Conservation (phyloP, 306 rosid species). For the Vachellia pachyceras region DNA sequence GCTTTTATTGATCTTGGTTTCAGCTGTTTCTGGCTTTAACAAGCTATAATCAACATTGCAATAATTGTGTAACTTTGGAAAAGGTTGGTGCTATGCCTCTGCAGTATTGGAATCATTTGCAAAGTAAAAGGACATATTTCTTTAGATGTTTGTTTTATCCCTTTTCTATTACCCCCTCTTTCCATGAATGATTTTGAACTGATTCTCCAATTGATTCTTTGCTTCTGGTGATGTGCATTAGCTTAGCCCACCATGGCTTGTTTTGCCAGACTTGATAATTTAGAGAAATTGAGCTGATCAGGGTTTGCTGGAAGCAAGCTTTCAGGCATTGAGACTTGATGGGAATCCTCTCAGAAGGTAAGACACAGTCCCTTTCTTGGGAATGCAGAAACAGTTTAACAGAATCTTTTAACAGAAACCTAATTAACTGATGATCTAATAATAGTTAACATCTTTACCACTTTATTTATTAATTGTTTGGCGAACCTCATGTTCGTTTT, state of each 20-base stretch:
- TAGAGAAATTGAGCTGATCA: conserved; percentile 46
- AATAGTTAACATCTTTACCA: neutral
- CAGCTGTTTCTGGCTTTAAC: conserved; percentile 6
- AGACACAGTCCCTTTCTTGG: conserved; percentile 6
- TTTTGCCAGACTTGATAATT: conserved; percentile 33
- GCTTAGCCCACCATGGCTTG: conserved; percentile 4
- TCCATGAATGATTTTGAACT: neutral
- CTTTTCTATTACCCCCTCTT: neutral
- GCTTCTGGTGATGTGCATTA: conserved; percentile 16
- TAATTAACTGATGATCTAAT: neutral
- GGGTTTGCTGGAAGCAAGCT: conserved; percentile 88
- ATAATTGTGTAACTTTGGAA: conserved; percentile 21
- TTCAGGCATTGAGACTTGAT: conserved; percentile 78
- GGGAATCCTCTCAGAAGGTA: conserved; percentile 99
- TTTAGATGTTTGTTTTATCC: neutral
- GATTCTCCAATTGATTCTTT: neutral
- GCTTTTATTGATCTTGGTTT: conserved; percentile 24
- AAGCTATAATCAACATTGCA: neutral
- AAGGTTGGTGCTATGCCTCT: conserved; percentile 19
- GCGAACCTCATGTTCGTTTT: neutral
- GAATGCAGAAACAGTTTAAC: neutral
- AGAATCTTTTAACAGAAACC: neutral
- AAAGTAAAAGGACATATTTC: neutral
- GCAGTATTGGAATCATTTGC: conserved; percentile 2
- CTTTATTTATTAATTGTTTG: neutral